Evolutionary conservation across 805 yeast genomes (phyloP).

Genomic region (Kregervanrija pseudodelftensis): DNA sequence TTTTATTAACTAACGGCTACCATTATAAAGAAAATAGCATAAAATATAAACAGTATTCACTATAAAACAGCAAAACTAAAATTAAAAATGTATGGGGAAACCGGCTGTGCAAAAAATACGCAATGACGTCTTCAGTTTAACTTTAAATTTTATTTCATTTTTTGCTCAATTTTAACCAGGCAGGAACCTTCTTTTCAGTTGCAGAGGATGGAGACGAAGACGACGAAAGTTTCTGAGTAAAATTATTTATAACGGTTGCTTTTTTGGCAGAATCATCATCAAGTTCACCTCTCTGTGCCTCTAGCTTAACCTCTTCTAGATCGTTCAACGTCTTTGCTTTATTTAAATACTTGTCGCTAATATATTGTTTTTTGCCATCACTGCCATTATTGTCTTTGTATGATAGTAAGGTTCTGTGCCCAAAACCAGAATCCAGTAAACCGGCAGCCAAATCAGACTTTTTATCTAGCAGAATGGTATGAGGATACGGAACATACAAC

Average conservation of each 20-base stretch:
- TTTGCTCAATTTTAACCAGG: constrained; percentile 28
- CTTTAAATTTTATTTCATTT: constrained; percentile 8
- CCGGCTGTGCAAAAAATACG: too few relatives aligned
- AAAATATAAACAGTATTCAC: too few relatives aligned
- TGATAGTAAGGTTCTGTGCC: constrained; percentile 25
- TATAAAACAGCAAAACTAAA: too few relatives aligned
- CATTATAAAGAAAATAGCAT: too few relatives aligned
- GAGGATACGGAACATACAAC: constrained; percentile 45
- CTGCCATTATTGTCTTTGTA: constrained; percentile 12
- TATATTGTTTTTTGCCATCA: constrained; percentile 15
- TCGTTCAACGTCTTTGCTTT: constrained; percentile 21
- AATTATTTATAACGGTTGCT: neutral
- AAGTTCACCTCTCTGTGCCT: constrained; percentile 8
- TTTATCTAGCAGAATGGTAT: constrained; percentile 21
- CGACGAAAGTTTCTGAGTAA: neutral
- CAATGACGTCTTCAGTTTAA: too few relatives aligned
- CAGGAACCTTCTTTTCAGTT: constrained; percentile 21
- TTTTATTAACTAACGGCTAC: too few relatives aligned
- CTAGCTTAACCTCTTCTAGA: constrained; percentile 19
- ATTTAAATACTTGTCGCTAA: constrained; percentile 16
- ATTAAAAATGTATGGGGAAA: too few relatives aligned
- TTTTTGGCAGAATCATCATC: constrained; percentile 1
- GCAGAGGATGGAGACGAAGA: neutral
- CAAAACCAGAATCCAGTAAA: constrained; percentile 37
- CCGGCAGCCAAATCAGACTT: constrained; percentile 19